Evolutionary conservation across 192 early-diverging fungal genomes (phyloP).

Genomic region (Backusella circina): DNA sequence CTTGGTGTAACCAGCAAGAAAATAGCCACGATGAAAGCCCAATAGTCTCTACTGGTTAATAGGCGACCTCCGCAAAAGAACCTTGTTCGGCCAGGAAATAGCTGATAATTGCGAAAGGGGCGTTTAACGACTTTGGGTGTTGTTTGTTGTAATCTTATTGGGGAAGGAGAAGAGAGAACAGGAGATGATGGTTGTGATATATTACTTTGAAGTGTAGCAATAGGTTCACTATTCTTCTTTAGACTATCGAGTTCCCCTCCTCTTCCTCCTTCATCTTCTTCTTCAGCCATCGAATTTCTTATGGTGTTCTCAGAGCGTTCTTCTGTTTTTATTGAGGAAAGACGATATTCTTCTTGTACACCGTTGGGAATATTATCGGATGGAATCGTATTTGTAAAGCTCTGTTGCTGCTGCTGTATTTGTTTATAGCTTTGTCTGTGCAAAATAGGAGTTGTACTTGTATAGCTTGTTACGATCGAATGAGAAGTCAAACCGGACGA

Average conservation of each 20-base stretch:
- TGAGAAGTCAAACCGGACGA: slow-evolving; percentile 15
- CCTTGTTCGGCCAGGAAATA: slow-evolving; percentile 52
- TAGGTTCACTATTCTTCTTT: slow-evolving; percentile 1
- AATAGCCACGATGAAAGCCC: slow-evolving; percentile 56
- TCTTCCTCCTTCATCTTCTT: not conserved
- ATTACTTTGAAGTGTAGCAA: not conserved
- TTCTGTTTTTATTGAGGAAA: not conserved
- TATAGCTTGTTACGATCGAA: slow-evolving; percentile 8
- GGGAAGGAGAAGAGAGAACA: not conserved
- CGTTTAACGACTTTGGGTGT: not conserved
- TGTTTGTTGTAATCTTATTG: not conserved
- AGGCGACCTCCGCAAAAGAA: slow-evolving; percentile 62
- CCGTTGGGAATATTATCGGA: not conserved
- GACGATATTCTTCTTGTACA: not conserved
- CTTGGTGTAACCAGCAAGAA: slow-evolving; percentile 53
- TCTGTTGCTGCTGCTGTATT: not conserved
- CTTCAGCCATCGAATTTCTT: not conserved
- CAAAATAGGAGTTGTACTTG: slow-evolving; percentile 13
- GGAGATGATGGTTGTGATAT: not conserved
- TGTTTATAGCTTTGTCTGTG: not conserved
- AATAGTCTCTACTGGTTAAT: slow-evolving; percentile 61
- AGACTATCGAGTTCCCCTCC: not conserved
- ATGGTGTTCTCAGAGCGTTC: not conserved
- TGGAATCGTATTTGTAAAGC: not conserved
- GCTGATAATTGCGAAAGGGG: slow-evolving; percentile 39